These are phyloP conservation scores for Annulohypoxylon nitens DNA, from an alignment of 495 filamentous ascomycete genomes.

Conservation along the genomic window DNA sequence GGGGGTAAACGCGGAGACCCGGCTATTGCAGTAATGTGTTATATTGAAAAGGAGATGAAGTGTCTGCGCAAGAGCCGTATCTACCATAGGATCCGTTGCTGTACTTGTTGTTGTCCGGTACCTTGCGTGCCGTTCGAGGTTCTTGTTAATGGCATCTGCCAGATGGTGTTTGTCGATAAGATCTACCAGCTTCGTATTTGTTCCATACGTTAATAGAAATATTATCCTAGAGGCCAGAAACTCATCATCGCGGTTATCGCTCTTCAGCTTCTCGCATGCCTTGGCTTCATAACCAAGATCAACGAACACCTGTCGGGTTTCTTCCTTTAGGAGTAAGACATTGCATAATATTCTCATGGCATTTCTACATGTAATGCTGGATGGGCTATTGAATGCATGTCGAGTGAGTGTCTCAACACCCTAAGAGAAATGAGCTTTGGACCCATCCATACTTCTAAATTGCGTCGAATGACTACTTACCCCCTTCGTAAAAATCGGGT, in stretches of 20 bases:
- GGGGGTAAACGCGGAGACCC: constrained; percentile 69
- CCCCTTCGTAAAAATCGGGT: constrained; percentile 82
- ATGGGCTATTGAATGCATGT: constrained; percentile 76
- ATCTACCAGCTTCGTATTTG: constrained; percentile 73
- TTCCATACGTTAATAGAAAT: constrained; percentile 88
- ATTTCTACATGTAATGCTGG: constrained; percentile 73
- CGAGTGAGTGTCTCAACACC: constrained; percentile 78
- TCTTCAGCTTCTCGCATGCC: constrained; percentile 79
- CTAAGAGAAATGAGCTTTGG: constrained; percentile 58
- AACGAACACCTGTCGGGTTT: constrained; percentile 83
- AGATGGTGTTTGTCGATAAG: constrained; percentile 79
- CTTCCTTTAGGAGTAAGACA: constrained; percentile 76
- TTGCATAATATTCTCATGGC: constrained; percentile 92
- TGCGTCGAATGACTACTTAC: constrained; percentile 70
- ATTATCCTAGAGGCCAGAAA: constrained; percentile 86
- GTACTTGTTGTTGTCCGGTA: constrained; percentile 43
- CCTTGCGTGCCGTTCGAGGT: constrained; percentile 75
- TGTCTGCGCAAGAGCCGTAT: constrained; percentile 84
- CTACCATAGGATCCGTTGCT: constrained; percentile 72
- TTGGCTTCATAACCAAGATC: constrained; percentile 80
- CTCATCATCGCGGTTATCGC: constrained; percentile 85
- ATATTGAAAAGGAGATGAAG: constrained; percentile 93
- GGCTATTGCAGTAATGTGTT: constrained; percentile 74
- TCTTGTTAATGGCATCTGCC: constrained; percentile 74
- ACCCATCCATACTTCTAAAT: not conserved